Percentiles rank a stretch among this genome's conserved stretches.
phyloP scores from a whole-genome alignment of 371 early-diverging fungal genomes.

The Basidiobolus meristosporus region DNA sequence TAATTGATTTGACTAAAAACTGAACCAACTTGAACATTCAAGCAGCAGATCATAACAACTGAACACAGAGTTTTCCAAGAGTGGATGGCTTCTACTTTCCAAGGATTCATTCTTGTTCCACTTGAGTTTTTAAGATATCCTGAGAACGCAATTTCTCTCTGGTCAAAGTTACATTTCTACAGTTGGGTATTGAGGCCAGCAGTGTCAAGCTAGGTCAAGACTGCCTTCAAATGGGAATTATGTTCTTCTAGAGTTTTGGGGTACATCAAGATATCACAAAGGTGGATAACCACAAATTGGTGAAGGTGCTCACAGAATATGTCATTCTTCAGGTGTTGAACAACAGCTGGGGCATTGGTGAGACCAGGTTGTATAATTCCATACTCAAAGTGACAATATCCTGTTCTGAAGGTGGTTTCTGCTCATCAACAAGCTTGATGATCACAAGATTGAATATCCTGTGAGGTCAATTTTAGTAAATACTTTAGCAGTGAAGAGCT shows the following conservation, averaged over 20 bases:
- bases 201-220: slow-evolving; percentile 12
- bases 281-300: slow-evolving; percentile 16
- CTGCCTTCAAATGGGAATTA: slow-evolving; percentile 9
- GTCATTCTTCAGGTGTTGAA: slow-evolving; percentile 15
- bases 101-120: slow-evolving; percentile 11
- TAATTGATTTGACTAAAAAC: too few relatives aligned
- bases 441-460: slow-evolving; percentile 7
- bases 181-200: slow-evolving; percentile 13
- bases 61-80: slow-evolving; percentile 12
- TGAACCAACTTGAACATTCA: too few relatives aligned
- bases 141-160: slow-evolving; percentile 13
- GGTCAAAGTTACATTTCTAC: slow-evolving; percentile 27
- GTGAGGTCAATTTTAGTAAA: slow-evolving; percentile 15
- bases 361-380: slow-evolving; percentile 23
- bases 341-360: slow-evolving; percentile 17
- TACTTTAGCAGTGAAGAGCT: too few relatives aligned
- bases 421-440: too few relatives aligned
- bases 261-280: slow-evolving; percentile 39
- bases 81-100: slow-evolving; percentile 12
- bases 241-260: slow-evolving; percentile 22
- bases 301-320: slow-evolving; percentile 14
- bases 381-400: slow-evolving; percentile 17
- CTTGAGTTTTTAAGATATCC: slow-evolving; percentile 12
- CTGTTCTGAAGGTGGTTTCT: too few relatives aligned
- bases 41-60: too few relatives aligned